A percentile compares a stretch with the other conserved stretches of the same genome.
phyloP scores from a whole-genome alignment of 177 flowering plant genomes.

The Vitis hybrid region DNA sequence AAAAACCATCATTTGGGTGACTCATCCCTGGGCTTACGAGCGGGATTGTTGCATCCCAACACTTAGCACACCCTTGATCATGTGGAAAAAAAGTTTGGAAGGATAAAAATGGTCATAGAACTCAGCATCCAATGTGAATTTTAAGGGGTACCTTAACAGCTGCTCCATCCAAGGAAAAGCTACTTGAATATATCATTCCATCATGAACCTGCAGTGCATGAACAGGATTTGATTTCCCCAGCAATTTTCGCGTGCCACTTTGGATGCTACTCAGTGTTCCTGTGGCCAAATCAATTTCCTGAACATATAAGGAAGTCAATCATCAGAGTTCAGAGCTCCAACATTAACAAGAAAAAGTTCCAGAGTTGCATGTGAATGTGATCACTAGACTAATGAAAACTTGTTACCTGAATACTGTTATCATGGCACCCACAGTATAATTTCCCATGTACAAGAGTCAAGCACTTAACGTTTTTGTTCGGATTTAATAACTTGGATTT shows the following conservation, averaged over 20 bases:
- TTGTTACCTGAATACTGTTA: constrained; percentile 67
- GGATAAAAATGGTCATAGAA: not conserved
- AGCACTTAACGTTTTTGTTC: constrained; percentile 56
- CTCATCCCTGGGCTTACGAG: too few species aligned
- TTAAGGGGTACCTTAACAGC: constrained; percentile 56
- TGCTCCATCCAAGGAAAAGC: constrained; percentile 66
- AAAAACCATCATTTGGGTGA: too few species aligned
- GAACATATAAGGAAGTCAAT: constrained; percentile 4
- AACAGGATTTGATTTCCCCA: constrained; percentile 64
- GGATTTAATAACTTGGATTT: constrained; percentile 51
- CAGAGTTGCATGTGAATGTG: not conserved
- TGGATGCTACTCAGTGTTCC: constrained; percentile 64
- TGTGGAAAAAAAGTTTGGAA: not conserved
- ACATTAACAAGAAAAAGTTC: too few species aligned
- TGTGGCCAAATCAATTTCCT: constrained; percentile 81
- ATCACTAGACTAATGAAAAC: not conserved
- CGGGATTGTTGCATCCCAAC: too few species aligned
- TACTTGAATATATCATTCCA: constrained; percentile 62
- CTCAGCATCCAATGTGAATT: not conserved
- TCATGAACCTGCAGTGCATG: constrained; percentile 52
- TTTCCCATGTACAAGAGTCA: constrained; percentile 62
- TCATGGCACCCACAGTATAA: constrained; percentile 78
- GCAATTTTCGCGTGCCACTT: constrained; percentile 55
- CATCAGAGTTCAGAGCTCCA: too few species aligned
- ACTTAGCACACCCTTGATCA: not conserved